phyloP scores from a whole-genome alignment of 2,329 filamentous ascomycete species.

The Phoma sp. region DNA sequence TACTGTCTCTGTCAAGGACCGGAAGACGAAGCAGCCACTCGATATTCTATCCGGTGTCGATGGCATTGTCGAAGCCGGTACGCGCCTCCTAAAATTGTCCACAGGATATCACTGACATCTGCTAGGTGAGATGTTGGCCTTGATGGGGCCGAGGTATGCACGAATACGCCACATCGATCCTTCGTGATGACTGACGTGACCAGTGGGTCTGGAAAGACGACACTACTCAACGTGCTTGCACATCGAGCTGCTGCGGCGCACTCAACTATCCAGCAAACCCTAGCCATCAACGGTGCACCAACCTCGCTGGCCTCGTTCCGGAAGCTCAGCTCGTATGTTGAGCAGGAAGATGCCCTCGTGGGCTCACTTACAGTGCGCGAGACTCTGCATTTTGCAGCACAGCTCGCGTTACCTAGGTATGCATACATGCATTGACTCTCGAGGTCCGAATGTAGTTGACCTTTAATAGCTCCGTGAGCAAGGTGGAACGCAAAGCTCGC shows the following conservation, averaged over 20 bases:
- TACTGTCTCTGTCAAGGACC: conserved; percentile 76
- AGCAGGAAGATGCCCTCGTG: conserved; percentile 86
- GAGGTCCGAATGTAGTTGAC: conserved; percentile 15
- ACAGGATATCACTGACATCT: conserved; percentile 31
- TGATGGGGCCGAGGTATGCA: conserved; percentile 76
- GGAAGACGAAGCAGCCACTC: conserved; percentile 68
- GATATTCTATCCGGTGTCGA: conserved; percentile 69
- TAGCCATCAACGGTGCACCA: conserved; percentile 69
- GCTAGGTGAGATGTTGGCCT: conserved; percentile 73
- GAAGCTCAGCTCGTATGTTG: conserved; percentile 77
- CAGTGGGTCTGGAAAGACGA: conserved; percentile 76
- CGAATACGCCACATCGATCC: background rate
- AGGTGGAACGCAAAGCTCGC: conserved; percentile 66
- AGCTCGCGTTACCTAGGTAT: conserved; percentile 63
- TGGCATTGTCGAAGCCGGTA: conserved; percentile 71
- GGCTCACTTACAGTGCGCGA: conserved; percentile 82
- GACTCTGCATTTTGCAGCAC: conserved; percentile 79
- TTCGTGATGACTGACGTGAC: background rate
- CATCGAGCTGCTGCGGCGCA: conserved; percentile 63
- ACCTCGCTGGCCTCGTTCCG: conserved; percentile 65
- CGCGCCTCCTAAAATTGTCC: background rate
- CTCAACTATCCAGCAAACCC: conserved; percentile 60
- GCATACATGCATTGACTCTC: background rate
- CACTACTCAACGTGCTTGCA: conserved; percentile 80
- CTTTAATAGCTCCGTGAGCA: conserved; percentile 55